Evolutionary conservation across 495 filamentous ascomycete species (phyloP).

Genomic region (Niebla homalea): DNA sequence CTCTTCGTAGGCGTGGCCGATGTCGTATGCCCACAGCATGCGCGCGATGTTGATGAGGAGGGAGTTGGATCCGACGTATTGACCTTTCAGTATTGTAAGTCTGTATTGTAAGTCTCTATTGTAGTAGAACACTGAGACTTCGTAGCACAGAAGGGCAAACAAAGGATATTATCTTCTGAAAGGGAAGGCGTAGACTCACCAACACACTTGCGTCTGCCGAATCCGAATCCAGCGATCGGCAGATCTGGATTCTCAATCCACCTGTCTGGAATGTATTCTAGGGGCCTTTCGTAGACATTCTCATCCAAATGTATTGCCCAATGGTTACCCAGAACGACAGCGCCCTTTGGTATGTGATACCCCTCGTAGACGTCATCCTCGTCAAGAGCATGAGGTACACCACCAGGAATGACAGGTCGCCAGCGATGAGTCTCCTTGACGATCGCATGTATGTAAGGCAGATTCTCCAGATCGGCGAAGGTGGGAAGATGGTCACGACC

Average conservation of each 20-base stretch:
- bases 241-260: no score
- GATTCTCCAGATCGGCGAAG: constrained; percentile 19
- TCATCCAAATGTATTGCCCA: constrained; percentile 23
- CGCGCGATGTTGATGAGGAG: neutral
- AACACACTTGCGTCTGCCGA: no score
- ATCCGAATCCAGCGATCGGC: no score
- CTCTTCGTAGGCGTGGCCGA: neutral
- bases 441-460: constrained; percentile 33
- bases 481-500: constrained; percentile 24
- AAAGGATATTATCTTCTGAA: no score
- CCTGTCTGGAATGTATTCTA: constrained; percentile 22
- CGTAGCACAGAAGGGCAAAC: no score
- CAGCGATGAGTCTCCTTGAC: constrained; percentile 35
- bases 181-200: no score
- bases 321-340: constrained; percentile 19
- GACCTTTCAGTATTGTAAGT: no score
- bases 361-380: constrained; percentile 35
- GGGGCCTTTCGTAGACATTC: constrained; percentile 18
- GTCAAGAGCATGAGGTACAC: constrained; percentile 39
- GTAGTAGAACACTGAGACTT: no score
- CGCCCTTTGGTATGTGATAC: constrained; percentile 34
- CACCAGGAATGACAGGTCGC: constrained; percentile 31
- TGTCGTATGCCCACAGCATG: neutral
- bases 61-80: neutral
- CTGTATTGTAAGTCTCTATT: no score